Evolutionary conservation across 2,329 filamentous ascomycete species (phyloP), one percentile per base, ranked within the genome.

Genomic region (Botrytis fragariae): DNA sequence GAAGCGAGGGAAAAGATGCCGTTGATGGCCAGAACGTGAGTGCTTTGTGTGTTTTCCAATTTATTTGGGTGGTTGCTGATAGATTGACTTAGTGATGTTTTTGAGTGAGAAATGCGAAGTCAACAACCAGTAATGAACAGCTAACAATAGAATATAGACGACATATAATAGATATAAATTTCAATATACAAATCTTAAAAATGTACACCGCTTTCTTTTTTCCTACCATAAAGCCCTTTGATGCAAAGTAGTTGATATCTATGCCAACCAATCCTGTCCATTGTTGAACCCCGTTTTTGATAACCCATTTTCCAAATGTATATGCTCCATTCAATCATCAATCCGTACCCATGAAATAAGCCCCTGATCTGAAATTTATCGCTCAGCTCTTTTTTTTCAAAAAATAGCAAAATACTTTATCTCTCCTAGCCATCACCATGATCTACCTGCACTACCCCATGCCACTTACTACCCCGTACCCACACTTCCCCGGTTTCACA

Each of bases 1-100:
- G 88, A 85, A 78, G 83, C 88, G 10, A 85, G 86, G 77, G 85
- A 80, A 75, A 85, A 88, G 76, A 87, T 91, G 82, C 88, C 88
- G 3, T 79, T 91, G 73, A 79, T 86, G 71, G 85, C 89, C 77
- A 83, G 89, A 79, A 79, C 75, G 78, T 80, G 65, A 78, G 79
- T 78, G 39, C 1, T 32, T 29, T 22, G 42, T 20, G 4, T 35
- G 22, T 22, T n/a, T 60, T 37, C 0, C 62, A 6, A 14, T 29
- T 22, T 32, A 1, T 42, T 22, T 35, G n/a, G 60, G 32, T 35
- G 18, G 39, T 75, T 44, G 69, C 69, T 69, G 18, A 65, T 61
- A 1, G 18, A 42, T 51, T 4, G 7, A 42, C 35, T 6, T 69
- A 79, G 78, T 51, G 78, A 79, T 74, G 76, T 79, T 67, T 75